These are phyloP conservation scores for Candida tibetensis DNA, from an alignment of 805 yeast genomes.

Conservation along the genomic window DNA sequence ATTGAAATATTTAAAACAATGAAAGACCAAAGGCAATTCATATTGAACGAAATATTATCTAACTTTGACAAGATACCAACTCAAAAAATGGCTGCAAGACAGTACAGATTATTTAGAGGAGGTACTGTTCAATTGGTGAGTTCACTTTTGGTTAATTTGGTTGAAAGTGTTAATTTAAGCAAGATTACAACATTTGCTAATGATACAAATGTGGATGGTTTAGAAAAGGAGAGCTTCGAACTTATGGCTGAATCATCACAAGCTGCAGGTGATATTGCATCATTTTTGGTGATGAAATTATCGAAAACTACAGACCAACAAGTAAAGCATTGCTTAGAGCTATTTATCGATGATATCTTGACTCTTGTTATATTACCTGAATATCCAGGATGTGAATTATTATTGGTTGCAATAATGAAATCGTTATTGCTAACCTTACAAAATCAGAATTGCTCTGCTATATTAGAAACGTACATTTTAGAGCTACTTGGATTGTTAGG, in stretches of 20 bases:
- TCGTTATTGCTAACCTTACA: constrained; percentile 40
- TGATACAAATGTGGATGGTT: neutral
- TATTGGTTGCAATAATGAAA: constrained; percentile 46
- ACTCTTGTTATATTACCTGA: constrained; percentile 51
- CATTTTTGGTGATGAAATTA: constrained; percentile 17
- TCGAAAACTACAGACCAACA: constrained; percentile 24
- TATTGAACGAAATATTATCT: constrained; percentile 57
- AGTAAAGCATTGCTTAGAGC: constrained; percentile 44
- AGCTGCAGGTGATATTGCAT: constrained; percentile 27
- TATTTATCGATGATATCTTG: constrained; percentile 56
- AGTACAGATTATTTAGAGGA: constrained; percentile 43
- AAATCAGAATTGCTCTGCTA: constrained; percentile 36
- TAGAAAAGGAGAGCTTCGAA: constrained; percentile 1
- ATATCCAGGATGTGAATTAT: constrained; percentile 57
- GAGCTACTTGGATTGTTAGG: constrained; percentile 66
- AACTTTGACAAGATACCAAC: constrained; percentile 50
- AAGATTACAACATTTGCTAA: neutral
- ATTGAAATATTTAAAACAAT: constrained; percentile 36
- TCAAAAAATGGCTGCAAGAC: constrained; percentile 43
- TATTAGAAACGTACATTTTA: constrained; percentile 49
- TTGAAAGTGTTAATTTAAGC: constrained; percentile 35
- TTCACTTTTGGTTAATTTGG: constrained; percentile 38
- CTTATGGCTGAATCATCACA: constrained; percentile 12
- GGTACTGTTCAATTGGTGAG: constrained; percentile 49
- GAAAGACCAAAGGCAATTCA: constrained; percentile 55